A percentile compares a stretch with the other conserved stretches of the same genome.
phyloP scores from a whole-genome alignment of 768 basidiomycete species.

The Kwoniella dendrophila region DNA sequence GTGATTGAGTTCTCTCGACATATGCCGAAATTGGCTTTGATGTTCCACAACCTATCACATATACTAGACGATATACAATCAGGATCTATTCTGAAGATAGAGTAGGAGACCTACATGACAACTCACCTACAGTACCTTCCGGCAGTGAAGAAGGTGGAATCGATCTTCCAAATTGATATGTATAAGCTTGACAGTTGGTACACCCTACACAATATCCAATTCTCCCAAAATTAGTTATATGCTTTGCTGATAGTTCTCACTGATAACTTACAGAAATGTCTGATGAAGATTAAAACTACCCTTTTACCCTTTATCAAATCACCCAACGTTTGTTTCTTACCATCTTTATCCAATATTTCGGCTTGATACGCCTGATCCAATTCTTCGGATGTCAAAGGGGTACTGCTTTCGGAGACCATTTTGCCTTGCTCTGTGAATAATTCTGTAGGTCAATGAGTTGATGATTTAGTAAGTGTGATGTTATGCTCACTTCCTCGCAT shows the following conservation, averaged over 20 bases:
- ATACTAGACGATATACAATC: conserved; percentile 17
- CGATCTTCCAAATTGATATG: conserved; percentile 13
- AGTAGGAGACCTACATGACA: not conserved
- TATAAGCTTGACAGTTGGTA: conserved; percentile 36
- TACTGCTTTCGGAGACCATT: not conserved
- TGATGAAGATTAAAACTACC: conserved; percentile 30
- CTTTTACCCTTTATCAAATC: conserved; percentile 18
- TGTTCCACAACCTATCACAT: conserved; percentile 40
- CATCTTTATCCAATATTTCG: conserved; percentile 25
- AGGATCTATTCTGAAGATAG: not conserved
- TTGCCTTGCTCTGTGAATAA: not conserved
- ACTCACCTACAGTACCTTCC: conserved; percentile 28
- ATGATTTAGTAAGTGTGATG: not conserved
- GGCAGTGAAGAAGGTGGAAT: conserved; percentile 34
- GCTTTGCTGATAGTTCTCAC: too few relatives aligned
- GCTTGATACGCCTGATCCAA: conserved; percentile 5
- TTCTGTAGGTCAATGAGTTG: not conserved
- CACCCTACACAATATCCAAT: conserved; percentile 30
- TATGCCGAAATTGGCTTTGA: conserved; percentile 35
- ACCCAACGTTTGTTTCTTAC: conserved; percentile 14
- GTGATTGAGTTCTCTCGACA: conserved; percentile 18
- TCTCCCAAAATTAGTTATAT: too few relatives aligned
- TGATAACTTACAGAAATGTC: conserved; percentile 33
- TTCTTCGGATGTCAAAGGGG: conserved; percentile 13
- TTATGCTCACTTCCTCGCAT: too few relatives aligned